Percentiles rank a stretch among this genome's conserved stretches.
Conservation (phyloP, 768 basidiomycete genomes). For the Clitopilus passeckerianus region DNA sequence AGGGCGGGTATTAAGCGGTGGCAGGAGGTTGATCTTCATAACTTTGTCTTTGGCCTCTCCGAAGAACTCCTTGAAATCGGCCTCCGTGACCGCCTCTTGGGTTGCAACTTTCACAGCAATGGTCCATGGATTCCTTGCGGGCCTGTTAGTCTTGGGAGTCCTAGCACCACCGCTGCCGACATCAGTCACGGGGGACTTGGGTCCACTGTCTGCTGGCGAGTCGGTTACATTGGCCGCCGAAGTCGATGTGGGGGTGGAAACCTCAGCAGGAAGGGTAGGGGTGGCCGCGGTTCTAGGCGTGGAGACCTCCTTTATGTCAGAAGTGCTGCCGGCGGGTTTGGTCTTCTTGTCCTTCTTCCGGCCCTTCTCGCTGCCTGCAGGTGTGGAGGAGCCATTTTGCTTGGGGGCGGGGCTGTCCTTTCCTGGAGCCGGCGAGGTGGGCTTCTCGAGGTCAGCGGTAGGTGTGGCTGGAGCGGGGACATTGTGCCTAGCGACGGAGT, state of each 20-base stretch:
- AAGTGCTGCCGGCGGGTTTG: conserved; percentile 29
- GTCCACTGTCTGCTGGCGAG: conserved; percentile 17
- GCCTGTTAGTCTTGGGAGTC: conserved; percentile 66
- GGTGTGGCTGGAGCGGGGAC: conserved; percentile 22
- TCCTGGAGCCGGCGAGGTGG: conserved; percentile 6
- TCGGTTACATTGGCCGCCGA: conserved; percentile 5
- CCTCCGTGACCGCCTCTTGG: conserved; percentile 45
- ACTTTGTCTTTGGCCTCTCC: conserved; percentile 67
- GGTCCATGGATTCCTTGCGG: conserved; percentile 75
- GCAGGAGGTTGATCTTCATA: conserved; percentile 60
- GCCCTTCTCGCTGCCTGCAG: conserved; percentile 56
- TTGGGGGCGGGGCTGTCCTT: conserved; percentile 33
- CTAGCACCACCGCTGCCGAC: conserved; percentile 58
- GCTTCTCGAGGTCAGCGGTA: conserved; percentile 17
- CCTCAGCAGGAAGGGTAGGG: conserved; percentile 21
- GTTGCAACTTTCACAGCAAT: conserved; percentile 70
- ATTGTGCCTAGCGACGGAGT: background rate
- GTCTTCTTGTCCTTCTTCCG: conserved; percentile 54
- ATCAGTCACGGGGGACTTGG: conserved; percentile 49
- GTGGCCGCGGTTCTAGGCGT: conserved; percentile 21
- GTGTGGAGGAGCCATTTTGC: conserved; percentile 30
- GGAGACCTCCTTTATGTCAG: conserved; percentile 23
- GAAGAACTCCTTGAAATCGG: conserved; percentile 73
- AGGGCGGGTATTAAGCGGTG: conserved; percentile 39
- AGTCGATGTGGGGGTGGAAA: conserved; percentile 24